Percentiles rank a stretch among this genome's conserved stretches.
Conservation (phyloP, 2,329 filamentous ascomycete species). For the Cercospora brassicicola region DNA sequence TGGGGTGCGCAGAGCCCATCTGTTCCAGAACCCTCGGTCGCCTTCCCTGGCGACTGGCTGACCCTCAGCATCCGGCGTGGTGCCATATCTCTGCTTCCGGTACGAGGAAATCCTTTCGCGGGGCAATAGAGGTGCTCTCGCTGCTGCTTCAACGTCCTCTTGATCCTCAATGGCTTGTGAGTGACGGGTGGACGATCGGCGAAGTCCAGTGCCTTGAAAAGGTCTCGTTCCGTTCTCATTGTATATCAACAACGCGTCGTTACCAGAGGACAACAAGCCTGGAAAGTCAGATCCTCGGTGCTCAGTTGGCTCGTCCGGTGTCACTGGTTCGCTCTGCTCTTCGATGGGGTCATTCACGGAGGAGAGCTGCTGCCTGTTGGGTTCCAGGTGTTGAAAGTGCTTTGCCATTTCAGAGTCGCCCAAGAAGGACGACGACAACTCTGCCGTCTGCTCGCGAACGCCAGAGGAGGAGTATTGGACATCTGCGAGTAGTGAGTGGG, state of each 20-base stretch:
- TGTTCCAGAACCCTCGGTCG: constrained; percentile 32
- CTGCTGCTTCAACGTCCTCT: constrained; percentile 22
- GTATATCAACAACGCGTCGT: constrained; percentile 20
- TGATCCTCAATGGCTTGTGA: constrained; percentile 36
- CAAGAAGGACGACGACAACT: constrained; percentile 42
- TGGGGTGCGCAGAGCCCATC: constrained; percentile 35
- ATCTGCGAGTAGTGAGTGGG: constrained; percentile 41
- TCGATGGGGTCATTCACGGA: constrained; percentile 32
- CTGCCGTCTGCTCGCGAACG: constrained; percentile 42
- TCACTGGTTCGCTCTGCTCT: constrained; percentile 39
- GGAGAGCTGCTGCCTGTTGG: constrained; percentile 13
- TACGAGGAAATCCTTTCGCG: constrained; percentile 29
- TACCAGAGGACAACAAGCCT: constrained; percentile 8
- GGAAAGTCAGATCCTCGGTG: constrained; percentile 9
- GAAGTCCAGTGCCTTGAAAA: background rate
- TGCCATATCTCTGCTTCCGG: constrained; percentile 29
- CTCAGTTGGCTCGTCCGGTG: constrained; percentile 26
- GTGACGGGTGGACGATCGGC: constrained; percentile 14
- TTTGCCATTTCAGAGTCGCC: constrained; percentile 37
- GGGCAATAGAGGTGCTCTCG: constrained; percentile 42
- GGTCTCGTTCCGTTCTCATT: constrained; percentile 13
- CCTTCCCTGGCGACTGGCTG: constrained; percentile 8
- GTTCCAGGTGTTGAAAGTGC: constrained; percentile 27
- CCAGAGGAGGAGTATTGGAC: constrained; percentile 43
- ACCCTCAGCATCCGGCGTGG: constrained; percentile 31